Base-by-base conservation (phyloP, 139 green algal species). In the Prasinococcaceae sp. region DNA sequence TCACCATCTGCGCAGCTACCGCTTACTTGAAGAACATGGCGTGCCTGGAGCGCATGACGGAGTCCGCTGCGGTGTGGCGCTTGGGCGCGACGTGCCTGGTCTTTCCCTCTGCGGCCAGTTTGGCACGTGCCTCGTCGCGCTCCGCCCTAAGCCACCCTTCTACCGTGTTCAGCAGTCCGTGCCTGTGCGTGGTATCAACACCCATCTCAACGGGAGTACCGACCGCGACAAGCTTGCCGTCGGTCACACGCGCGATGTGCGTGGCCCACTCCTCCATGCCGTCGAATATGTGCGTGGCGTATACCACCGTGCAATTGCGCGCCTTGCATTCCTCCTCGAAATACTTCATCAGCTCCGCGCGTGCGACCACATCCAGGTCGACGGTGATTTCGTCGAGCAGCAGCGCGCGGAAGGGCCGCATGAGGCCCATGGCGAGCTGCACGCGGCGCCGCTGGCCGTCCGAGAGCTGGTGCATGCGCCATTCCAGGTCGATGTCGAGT, bases 201-300 rank as follows among this genome's bases (percentile, higher is more conserved):
- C 33, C 22, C 37, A 39, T 22, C 36, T 53, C 14, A 42, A 3
- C 41, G 35, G 5, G 28, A 4, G 20, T 5, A 44, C 49, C 61
- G 20, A 53, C 68, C 42, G 65, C 43, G 38, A 68, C 37, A 39
- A 90, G 52, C 44, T 65, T 20, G 30, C 88, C 88, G 6, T 65
- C 46, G 6, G 79, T 73, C 6, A 94, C 61, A 54, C 92, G 95
- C 35, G 84, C 80, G 0, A 97, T 8, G 47, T 98, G 90, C 6
- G 76, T 90, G 3, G 85, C 84, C 90, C 90, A 98, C 17, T 51
- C 62, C 64, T 96, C 81, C 14, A 98, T 68, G 19, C 90, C 90
- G 56, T 98, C 90, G 61, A 97, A 96, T 50, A 98, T 98, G 68
- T 98, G 90, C 8, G 90, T 98, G 22, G 90, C 90, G 65, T 97